Base-by-base conservation (phyloP, 2,329 filamentous ascomycete species). In the Botryosphaeria dothidea region DNA sequence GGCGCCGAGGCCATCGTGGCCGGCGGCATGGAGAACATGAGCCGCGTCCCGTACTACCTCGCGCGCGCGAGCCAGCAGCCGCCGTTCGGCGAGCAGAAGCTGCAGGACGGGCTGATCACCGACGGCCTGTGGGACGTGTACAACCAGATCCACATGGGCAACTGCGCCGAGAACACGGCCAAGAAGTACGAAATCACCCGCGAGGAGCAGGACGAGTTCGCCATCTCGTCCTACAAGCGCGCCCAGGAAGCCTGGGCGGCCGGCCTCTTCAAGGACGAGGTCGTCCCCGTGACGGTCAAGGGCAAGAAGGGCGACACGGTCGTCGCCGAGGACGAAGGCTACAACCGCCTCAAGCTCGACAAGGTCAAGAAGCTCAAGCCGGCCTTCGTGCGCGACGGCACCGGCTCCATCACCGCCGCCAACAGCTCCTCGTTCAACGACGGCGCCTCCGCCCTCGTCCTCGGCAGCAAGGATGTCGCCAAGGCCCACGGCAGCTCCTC, bases 1-100 rank as follows among this genome's bases (percentile, higher is more conserved):
- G 85, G 96, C 9, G 87, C 92, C 17, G 92, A 96, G 73, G 93
- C 91, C 0, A 91, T 96, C 76, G 85, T 98, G 7, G 95, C 95
- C 1, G 95, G 95, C 67, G 95, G 95, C 62, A 97, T 99, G 91
- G 95, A 99, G 82, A 97, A 92, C 79, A 99, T 99, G 95, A 92
- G 92, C 5, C 86, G 91, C 43, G 92, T 97, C 4, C 95, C 95
- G 2, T 96, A 96, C 79, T 98, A 97, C 75, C 81, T 96, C 31
- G 88, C 91, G 7, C 88, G 95, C 34, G 88, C 92, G n/a, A 92
- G 88, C 73, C 87, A 90, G 67, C 84, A 95, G 70, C 92, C 93
- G 1, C 83, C 92, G 0, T 97, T 98, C 73, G 95, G 95, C 36
- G 88, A 97, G 72, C 84, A 95, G 70, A 91, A 91, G 78, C 82